Conservation (phyloP, 768 basidiomycete genomes). For the Candolleomyces efflorescens region DNA sequence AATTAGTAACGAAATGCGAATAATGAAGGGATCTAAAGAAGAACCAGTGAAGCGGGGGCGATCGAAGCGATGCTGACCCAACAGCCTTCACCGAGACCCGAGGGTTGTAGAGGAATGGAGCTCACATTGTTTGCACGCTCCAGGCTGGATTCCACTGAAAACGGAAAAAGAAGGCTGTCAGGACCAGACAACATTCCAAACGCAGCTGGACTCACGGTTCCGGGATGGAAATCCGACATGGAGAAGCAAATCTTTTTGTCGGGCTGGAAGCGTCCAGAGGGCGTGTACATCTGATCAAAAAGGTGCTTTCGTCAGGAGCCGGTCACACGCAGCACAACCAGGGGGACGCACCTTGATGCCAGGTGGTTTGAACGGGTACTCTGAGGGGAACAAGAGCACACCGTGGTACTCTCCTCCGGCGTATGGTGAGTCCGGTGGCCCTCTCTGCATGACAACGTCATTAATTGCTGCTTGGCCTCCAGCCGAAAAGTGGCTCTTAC, state of each 20-base stretch:
- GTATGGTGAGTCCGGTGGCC: slow-evolving; percentile 91
- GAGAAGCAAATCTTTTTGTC: slow-evolving; percentile 98
- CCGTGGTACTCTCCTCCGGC: slow-evolving; percentile 94
- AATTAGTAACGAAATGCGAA: slow-evolving; percentile 7
- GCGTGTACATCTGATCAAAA: slow-evolving; percentile 73
- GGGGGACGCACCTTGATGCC: slow-evolving; percentile 76
- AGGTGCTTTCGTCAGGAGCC: slow-evolving; percentile 2
- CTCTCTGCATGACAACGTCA: slow-evolving; percentile 51
- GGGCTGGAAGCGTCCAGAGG: slow-evolving; percentile 85
- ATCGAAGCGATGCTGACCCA: neutral
- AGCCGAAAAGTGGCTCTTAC: slow-evolving; percentile 38
- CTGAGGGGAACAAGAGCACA: slow-evolving; percentile 84
- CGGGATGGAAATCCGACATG: slow-evolving; percentile 95
- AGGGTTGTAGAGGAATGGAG: slow-evolving; percentile 14
- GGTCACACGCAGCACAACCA: neutral
- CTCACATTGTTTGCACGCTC: slow-evolving; percentile 93
- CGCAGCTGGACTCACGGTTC: slow-evolving; percentile 54
- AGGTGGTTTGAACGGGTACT: slow-evolving; percentile 96
- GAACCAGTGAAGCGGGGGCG: neutral
- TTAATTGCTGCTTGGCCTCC: slow-evolving; percentile 10
- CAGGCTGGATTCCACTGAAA: slow-evolving; percentile 91
- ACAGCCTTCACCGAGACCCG: neutral
- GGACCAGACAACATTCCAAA: neutral
- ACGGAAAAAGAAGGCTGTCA: slow-evolving; percentile 4
- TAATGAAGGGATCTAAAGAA: neutral